Evolutionary conservation across 805 yeast genomes (phyloP), one percentile per base, ranked within the genome.

Genomic region (Barnettozyma siamensis): DNA sequence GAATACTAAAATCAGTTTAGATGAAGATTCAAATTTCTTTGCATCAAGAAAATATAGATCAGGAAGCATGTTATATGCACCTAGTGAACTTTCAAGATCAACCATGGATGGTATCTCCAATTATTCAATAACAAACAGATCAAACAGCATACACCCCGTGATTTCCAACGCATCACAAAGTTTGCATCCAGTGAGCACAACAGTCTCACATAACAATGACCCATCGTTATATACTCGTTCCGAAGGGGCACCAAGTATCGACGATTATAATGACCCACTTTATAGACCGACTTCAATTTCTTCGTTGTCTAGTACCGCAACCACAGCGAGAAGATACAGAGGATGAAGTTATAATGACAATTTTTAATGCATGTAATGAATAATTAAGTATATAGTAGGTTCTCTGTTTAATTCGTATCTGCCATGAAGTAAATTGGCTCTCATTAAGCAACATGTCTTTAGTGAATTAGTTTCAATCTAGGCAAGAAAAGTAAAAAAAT

Each of bases 351-450:
- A 17, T 8, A 17, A 30, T 4, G 5, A 30, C 5, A 26, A 26
- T 26, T 23, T n/a, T n/a, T 4, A 8, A 16, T n/a, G n/a, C 20
- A 10, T 7, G 5, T 5, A 21, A 13, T n/a, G 30, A 28, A 33
- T 24, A 23, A 26, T 9, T 26, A 11, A 24, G 4, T 27, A 27
- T 16, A 10, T 35, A 35, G 18, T 31, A 24, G 11, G 9, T 31
- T 16, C 10, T 16, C 35, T 51, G 53, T 51, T 33, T 33, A 35
- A 38, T 45, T 48, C 53, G 57, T 53, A 53, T 53, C 57, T 53
- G 57, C 45, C 57, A 45, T 44, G 37, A 30, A 31, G 29, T 21
- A 23, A 33, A 31, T 34, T 42, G 21, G 33, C 16, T n/a, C 46
- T 46, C 34, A 26, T 20, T n/a, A 31, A 17, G 28, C 33, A 33